These are phyloP conservation scores for Zhuliangozyma parablackwelliae DNA, from an alignment of 1,139 yeast species.

Conservation along the genomic window DNA sequence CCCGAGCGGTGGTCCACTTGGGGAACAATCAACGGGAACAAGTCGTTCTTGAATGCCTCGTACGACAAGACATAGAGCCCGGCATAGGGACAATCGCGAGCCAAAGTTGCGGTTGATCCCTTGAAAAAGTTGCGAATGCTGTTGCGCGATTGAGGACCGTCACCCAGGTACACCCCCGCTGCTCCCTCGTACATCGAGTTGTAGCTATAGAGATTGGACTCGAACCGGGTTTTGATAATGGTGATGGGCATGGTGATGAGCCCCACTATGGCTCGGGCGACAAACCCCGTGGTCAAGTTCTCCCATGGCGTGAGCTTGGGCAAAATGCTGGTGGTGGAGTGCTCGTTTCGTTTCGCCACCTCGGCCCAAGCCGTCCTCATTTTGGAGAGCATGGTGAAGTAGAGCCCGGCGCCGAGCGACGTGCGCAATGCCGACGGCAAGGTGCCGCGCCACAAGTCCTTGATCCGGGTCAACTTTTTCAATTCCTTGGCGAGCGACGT, in stretches of 20 bases:
- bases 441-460: constrained; percentile 88
- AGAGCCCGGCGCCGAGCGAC: constrained; percentile 85
- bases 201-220: constrained; percentile 71
- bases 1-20: constrained; percentile 33
- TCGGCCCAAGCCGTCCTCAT: constrained; percentile 52
- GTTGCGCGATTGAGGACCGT: constrained; percentile 8
- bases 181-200: constrained; percentile 62
- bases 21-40: constrained; percentile 18
- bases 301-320: constrained; percentile 71
- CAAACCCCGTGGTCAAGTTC: constrained; percentile 72
- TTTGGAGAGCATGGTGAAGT: constrained; percentile 66
- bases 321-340: constrained; percentile 32
- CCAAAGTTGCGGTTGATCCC: constrained; percentile 83
- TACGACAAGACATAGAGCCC: constrained; percentile 85
- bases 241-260: constrained; percentile 96
- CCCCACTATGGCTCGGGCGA: constrained; percentile 80
- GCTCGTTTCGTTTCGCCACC: constrained; percentile 13
- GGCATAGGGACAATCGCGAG: constrained; percentile 94
- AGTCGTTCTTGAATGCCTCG: constrained; percentile 58
- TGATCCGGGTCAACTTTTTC: constrained; percentile 40
- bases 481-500: constrained; percentile 39
- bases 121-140: constrained; percentile 61
- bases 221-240: constrained; percentile 84
- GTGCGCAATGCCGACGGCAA: constrained; percentile 86
- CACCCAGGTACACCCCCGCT: constrained; percentile 44